Conservation (phyloP, 2,329 filamentous ascomycete species). For the Periconia macrospinosa region DNA sequence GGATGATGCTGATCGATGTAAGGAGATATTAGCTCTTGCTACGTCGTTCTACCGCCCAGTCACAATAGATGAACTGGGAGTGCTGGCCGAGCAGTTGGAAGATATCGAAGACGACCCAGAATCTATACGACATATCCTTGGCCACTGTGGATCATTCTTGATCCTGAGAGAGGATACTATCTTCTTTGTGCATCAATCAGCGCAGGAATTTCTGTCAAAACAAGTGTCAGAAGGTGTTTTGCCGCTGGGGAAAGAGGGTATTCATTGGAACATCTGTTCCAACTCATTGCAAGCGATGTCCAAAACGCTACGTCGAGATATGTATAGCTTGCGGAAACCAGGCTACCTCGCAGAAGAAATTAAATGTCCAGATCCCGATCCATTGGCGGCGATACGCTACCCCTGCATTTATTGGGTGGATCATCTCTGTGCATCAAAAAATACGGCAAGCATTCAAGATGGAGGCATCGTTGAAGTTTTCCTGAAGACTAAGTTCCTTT, state of each 20-base stretch:
- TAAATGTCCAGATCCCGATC: constrained; percentile 21
- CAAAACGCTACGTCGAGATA: constrained; percentile 21
- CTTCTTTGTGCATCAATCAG: constrained; percentile 46
- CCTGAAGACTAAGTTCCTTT: constrained; percentile 11
- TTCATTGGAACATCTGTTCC: constrained; percentile 14
- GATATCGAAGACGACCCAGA: constrained; percentile 9
- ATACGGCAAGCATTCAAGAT: constrained; percentile 1
- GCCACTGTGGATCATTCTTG: constrained; percentile 37
- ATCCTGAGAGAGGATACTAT: background rate
- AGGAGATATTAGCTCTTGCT: constrained; percentile 38
- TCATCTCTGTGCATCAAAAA: constrained; percentile 20
- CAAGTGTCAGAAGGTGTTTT: constrained; percentile 27
- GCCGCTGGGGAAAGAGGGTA: constrained; percentile 11
- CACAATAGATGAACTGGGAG: constrained; percentile 35
- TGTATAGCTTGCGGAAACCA: constrained; percentile 17
- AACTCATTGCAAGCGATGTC: constrained; percentile 33
- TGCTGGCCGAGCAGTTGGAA: constrained; percentile 23
- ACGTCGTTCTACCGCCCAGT: constrained; percentile 41
- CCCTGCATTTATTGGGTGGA: constrained; percentile 38
- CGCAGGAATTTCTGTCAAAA: constrained; percentile 44
- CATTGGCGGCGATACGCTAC: constrained; percentile 20
- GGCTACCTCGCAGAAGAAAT: constrained; percentile 19
- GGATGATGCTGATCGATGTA: constrained; percentile 24
- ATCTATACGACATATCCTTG: constrained; percentile 29
- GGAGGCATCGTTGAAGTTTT: constrained; percentile 8